phyloP scores from a whole-genome alignment of 108 stramenopile genomes.

The Conticribra weissflogii region DNA sequence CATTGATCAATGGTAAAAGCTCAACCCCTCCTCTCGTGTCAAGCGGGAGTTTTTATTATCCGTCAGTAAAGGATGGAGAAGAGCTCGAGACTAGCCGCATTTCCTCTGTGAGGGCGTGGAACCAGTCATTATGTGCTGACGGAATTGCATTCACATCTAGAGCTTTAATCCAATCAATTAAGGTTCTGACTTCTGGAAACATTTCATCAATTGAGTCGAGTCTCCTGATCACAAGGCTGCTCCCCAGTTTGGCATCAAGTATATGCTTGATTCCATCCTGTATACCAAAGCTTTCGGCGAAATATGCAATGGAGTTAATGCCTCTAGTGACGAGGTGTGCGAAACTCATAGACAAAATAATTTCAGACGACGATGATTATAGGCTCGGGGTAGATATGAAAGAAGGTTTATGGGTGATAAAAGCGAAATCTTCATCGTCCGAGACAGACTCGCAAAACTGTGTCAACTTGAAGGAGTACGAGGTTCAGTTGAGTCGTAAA shows the following conservation, averaged over 20 bases:
- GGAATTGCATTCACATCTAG: constrained; percentile 56
- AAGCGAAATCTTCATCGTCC: constrained; percentile 48
- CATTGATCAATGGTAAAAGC: constrained; percentile 16
- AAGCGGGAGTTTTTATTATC: constrained; percentile 63
- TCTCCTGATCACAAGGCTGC: constrained; percentile 34
- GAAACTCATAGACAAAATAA: constrained; percentile 33
- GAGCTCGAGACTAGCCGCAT: constrained; percentile 10
- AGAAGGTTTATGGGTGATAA: constrained; percentile 73
- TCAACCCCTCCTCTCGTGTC: constrained; percentile 22
- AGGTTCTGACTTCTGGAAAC: constrained; percentile 26
- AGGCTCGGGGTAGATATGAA: constrained; percentile 40
- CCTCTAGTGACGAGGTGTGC: constrained; percentile 62
- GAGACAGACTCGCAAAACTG: constrained; percentile 31
- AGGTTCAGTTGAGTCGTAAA: constrained; percentile 47
- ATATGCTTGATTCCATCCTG: constrained; percentile 70
- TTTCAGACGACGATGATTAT: constrained; percentile 13
- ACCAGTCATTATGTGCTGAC: constrained; percentile 54
- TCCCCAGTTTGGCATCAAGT: constrained; percentile 64
- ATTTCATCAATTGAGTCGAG: constrained; percentile 2
- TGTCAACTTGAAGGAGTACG: constrained; percentile 62
- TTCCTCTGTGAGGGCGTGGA: constrained; percentile 45
- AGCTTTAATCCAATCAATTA: constrained; percentile 39
- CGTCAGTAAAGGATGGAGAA: constrained; percentile 15
- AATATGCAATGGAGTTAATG: constrained; percentile 63
- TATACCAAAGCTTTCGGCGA: constrained; percentile 72